These are phyloP conservation scores for Starmerella bombi DNA, from an alignment of 805 yeast species.

Conservation along the genomic window DNA sequence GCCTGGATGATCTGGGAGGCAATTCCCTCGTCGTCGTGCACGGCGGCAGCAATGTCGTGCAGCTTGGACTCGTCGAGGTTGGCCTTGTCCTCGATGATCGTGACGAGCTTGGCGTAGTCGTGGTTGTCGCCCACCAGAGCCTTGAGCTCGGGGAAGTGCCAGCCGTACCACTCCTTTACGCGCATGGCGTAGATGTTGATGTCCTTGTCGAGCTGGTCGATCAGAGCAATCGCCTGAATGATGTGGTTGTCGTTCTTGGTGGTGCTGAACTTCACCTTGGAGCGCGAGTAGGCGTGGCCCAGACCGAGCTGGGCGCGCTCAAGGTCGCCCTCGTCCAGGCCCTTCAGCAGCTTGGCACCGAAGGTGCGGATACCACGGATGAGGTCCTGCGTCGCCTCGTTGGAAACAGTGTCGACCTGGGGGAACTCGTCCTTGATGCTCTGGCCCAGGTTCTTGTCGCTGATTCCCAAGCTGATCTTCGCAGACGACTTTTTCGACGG, in stretches of 20 bases:
- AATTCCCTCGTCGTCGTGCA: constrained; percentile 80
- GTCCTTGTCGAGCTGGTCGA: constrained; percentile 96
- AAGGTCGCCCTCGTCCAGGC: constrained; percentile 84
- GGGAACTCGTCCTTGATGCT: constrained; percentile 87
- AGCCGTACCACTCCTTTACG: constrained; percentile 95
- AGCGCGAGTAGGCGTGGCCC: constrained; percentile 97
- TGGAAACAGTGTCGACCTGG: constrained; percentile 75
- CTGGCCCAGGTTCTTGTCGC: constrained; percentile 92
- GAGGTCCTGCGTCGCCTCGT: constrained; percentile 87
- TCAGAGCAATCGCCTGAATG: constrained; percentile 93
- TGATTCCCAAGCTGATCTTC: constrained; percentile 67
- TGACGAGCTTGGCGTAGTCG: constrained; percentile 66
- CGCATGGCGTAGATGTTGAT: constrained; percentile 95
- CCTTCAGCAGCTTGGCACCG: constrained; percentile 78
- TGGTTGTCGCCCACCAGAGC: constrained; percentile 83
- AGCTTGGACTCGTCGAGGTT: constrained; percentile 40
- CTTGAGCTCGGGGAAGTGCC: constrained; percentile 97
- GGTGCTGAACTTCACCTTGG: constrained; percentile 96
- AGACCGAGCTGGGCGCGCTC: constrained; percentile 98
- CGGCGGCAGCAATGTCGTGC: constrained; percentile 83
- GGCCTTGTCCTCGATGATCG: constrained; percentile 76
- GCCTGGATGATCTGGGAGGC: constrained; percentile 89
- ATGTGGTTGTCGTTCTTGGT: constrained; percentile 98
- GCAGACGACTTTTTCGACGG: constrained; percentile 41
- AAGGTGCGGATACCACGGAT: constrained; percentile 89